Base-by-base conservation (phyloP, 2,329 filamentous ascomycete genomes). In the Harringtonia aguacate region DNA sequence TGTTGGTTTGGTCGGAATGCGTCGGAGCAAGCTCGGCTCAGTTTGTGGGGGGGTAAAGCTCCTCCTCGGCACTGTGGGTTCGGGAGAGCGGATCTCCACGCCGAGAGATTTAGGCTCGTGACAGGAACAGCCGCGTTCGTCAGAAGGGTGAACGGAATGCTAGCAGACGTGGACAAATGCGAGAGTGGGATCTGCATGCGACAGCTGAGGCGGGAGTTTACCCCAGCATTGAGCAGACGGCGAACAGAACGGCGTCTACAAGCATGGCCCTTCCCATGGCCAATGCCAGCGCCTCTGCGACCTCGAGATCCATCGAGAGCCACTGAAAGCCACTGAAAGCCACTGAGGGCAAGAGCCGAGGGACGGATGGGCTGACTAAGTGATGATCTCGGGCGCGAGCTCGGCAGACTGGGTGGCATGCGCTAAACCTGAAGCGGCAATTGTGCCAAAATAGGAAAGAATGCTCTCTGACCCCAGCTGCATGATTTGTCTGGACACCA, bases 371-470 rank as follows among this genome's bases (percentile, higher is more conserved):
- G n/a, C n/a, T n/a, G n/a, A n/a, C n/a, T n/a, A n/a, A n/a, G n/a
- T n/a, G n/a, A n/a, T n/a, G n/a, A 7, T 33, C n/a, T 34, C 36
- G 42, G 36, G 42, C 36, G 42, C 42, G 42, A 44, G 9, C n/a
- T 44, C 42, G 42, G 42, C 42, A 38, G n/a, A n/a, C 17, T 17
- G 12, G 8, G 10, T 1, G 3, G 2, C 9, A 22, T 6, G 38
- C 8, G 22, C 46, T 48, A 49, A 45, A 33, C 47, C 45, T 4
- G 8, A 44, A 44, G 12, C 39, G 41, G 49, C 8, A 51, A 49
- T 39, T 47, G 49, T 51, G 36, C 49, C 47, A 39, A 49, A 51
- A 49, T 29, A 49, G 48, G 48, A 45, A 50, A 50, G 37, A 43
- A 36, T 20, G 36, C 37, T 29, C 34, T 39, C 24, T 39, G 35